Base-by-base conservation (phyloP, 2,329 filamentous ascomycete genomes). In the Rutstroemia sp. region DNA sequence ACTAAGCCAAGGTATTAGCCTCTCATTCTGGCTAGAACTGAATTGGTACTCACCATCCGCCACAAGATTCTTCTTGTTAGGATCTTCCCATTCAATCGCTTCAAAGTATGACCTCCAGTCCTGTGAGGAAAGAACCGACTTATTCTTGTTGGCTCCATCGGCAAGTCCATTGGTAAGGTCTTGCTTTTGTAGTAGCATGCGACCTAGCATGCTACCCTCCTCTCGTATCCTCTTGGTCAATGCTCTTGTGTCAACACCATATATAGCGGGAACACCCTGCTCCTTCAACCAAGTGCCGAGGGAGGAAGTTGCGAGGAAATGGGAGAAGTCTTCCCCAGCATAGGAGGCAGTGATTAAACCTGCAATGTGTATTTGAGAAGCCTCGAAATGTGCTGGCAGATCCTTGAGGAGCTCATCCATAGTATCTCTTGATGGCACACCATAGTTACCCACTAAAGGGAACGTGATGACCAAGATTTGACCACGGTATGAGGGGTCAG, bases 401-500 rank as follows among this genome's bases (percentile, higher is more conserved):
- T 92, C 88, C 68, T 86, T 82, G 51, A 96, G 82, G 54, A 97
- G 79, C 70, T 89, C 83, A 72, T 97, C 92, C 75, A 89, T 80
- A 54, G 86, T 82, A 62, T 95, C 88, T 64, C 92, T 82, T 49
- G 89, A 89, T 54, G 94, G 94, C 27, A 97, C 94, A 72, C 92
- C 92, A 76, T 99, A 99, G 79, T 97, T 99, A 72, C 92, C 92
- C 58, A 96, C 88, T 40, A 97, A 79, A 58, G 92, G 94, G 73
- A 96, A 96, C 54, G 92, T 99, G 68, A 97, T 85, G 73, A 97
- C 92, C 66, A 99, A 81, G 66, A 99, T 96, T 76, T 99, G 92
- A 60, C 89, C 89, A 50, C 88, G 86, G 74, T 94, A 92, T 50
- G 89, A 92, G 64, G 89, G 89, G 70, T 94, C 89, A 59, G 89